A percentile compares a stretch with the other conserved stretches of the same genome.
phyloP scores from a whole-genome alignment of 352 stramenopile species.

The Pythium dissimile region DNA sequence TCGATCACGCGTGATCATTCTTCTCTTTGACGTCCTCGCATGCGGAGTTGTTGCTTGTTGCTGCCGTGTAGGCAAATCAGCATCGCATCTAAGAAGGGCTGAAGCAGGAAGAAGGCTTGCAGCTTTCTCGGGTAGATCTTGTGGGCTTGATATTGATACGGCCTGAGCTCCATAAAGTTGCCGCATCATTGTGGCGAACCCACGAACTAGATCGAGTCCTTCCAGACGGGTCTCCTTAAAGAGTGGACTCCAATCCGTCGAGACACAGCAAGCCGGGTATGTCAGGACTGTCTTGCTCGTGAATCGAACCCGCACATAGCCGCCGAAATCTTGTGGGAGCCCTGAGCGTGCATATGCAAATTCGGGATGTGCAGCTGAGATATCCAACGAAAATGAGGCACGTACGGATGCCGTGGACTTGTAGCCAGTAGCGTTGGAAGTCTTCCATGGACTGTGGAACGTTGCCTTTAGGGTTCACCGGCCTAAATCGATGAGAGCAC shows the following conservation, averaged over 20 bases:
- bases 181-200: conserved; percentile 26
- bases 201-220: conserved; percentile 23
- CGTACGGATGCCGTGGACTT: conserved; percentile 37
- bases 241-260: conserved; percentile 31
- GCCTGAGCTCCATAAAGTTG: conserved; percentile 26
- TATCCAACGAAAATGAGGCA: neutral
- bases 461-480: too few relatives aligned
- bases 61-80: neutral
- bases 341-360: neutral
- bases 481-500: too few relatives aligned
- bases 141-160: conserved; percentile 12
- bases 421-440: conserved; percentile 34
- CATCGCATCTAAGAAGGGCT: conserved; percentile 5
- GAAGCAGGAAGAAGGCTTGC: conserved; percentile 24
- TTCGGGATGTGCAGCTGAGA: neutral
- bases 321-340: conserved; percentile 34
- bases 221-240: conserved; percentile 34
- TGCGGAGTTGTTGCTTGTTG: neutral
- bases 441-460: conserved; percentile 28
- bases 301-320: conserved; percentile 36
- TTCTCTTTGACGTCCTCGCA: neutral
- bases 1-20: conserved; percentile 17
- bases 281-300: conserved; percentile 28
- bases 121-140: conserved; percentile 16
- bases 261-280: conserved; percentile 40